Evolutionary conservation across 2,329 filamentous ascomycete species (phyloP).

Genomic region (Aspergillus jensenii): DNA sequence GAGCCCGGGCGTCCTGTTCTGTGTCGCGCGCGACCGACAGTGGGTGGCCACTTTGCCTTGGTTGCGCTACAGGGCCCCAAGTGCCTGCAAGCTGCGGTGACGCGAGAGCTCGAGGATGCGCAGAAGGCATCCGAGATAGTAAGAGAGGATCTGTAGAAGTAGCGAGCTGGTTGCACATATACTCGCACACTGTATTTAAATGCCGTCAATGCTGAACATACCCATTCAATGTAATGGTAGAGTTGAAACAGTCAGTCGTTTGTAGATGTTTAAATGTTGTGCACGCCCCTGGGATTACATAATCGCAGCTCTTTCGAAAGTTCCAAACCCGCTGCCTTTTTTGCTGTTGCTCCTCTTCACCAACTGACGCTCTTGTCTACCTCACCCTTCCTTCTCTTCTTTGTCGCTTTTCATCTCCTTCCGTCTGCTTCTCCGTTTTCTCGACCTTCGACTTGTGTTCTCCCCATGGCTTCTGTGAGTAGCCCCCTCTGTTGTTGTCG

Average conservation of each 20-base stretch:
- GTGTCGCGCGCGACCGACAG: slow-evolving; percentile 42
- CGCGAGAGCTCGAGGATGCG: neutral
- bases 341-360: slow-evolving; percentile 19
- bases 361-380: slow-evolving; percentile 14
- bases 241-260: neutral
- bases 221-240: neutral
- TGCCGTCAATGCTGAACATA: neutral
- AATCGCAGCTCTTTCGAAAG: slow-evolving; percentile 12
- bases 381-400: slow-evolving; percentile 15
- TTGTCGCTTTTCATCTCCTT: slow-evolving; percentile 9
- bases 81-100: slow-evolving; percentile 21
- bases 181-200: neutral
- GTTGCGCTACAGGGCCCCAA: slow-evolving; percentile 37
- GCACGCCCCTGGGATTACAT: slow-evolving; percentile 16
- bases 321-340: slow-evolving; percentile 10
- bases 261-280: neutral
- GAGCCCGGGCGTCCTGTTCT: slow-evolving; percentile 32
- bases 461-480: slow-evolving; percentile 50
- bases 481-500: slow-evolving; percentile 22
- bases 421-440: slow-evolving; percentile 4
- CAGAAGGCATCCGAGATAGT: slow-evolving; percentile 4
- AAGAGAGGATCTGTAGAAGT: slow-evolving; percentile 17
- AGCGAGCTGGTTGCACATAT: neutral
- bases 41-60: slow-evolving; percentile 45
- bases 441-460: slow-evolving; percentile 15